phyloP scores from a whole-genome alignment of 805 yeast genomes.

The Lipomyces kockii region DNA sequence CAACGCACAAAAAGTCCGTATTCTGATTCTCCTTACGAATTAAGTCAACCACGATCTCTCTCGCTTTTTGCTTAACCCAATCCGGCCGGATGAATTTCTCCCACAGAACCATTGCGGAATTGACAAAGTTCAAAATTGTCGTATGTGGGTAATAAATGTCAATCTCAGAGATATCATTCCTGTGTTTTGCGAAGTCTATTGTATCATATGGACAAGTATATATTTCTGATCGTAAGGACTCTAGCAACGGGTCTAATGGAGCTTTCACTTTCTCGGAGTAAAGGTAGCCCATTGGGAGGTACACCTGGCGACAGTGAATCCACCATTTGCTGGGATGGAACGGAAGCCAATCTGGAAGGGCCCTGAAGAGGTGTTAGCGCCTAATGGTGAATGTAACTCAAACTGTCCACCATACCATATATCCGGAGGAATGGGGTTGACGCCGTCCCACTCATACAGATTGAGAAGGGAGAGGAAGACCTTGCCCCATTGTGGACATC shows the following conservation, averaged over 20 bases:
- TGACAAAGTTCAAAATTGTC: conserved; percentile 61
- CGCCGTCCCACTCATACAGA: conserved; percentile 93
- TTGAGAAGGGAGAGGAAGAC: conserved; percentile 83
- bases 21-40: conserved; percentile 75
- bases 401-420: conserved; percentile 56
- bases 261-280: conserved; percentile 60
- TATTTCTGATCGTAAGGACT: conserved; percentile 76
- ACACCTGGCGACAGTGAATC: conserved; percentile 96
- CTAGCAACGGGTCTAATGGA: conserved; percentile 65
- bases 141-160: conserved; percentile 96
- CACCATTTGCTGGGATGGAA: conserved; percentile 98
- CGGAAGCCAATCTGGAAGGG: conserved; percentile 78
- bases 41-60: conserved; percentile 60
- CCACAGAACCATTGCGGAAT: conserved; percentile 63
- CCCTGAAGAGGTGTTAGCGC: conserved; percentile 20
- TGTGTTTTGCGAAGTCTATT: conserved; percentile 69
- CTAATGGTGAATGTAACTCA: neutral
- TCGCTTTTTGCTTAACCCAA: conserved; percentile 64
- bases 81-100: conserved; percentile 76
- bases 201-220: conserved; percentile 65
- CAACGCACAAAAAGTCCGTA: conserved; percentile 82
- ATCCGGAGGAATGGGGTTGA: conserved; percentile 98
- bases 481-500: conserved; percentile 97
- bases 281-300: conserved; percentile 82
- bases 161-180: conserved; percentile 87